phyloP scores from a whole-genome alignment of 345 rosid species.

The Eutrema yunnanense region DNA sequence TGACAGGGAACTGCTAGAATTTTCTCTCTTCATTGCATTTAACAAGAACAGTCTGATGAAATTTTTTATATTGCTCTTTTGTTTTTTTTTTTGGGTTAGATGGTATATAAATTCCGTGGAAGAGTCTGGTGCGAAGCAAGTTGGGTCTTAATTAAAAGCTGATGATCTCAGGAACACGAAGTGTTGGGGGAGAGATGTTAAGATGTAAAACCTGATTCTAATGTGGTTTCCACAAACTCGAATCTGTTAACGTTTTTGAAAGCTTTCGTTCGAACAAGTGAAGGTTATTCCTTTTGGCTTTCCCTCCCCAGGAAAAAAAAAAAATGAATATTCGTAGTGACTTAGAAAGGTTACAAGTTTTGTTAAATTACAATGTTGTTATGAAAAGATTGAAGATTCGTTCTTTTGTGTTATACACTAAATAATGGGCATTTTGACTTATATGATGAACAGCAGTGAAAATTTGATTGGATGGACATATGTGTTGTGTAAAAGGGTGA shows the following conservation, averaged over 20 bases:
- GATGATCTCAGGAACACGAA: slow-evolving; percentile 24
- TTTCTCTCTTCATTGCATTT: background rate
- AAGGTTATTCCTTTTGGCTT: slow-evolving; percentile 6
- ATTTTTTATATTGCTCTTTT: background rate
- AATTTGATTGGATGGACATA: background rate
- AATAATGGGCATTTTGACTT: background rate
- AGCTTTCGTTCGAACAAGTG: slow-evolving; percentile 15
- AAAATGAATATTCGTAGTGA: background rate
- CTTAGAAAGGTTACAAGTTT: slow-evolving; percentile 5
- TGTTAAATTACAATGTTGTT: slow-evolving; percentile 13
- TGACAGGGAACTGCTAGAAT: background rate
- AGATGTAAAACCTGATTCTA: slow-evolving; percentile 17
- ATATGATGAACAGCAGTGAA: background rate
- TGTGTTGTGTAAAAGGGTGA: background rate
- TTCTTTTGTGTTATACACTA: background rate
- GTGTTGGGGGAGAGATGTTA: slow-evolving; percentile 15
- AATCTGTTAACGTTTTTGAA: background rate
- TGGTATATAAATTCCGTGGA: slow-evolving; percentile 15
- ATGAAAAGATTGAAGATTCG: slow-evolving; percentile 9
- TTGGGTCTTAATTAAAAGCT: slow-evolving; percentile 7
- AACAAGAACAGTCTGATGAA: background rate
- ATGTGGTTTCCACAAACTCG: slow-evolving; percentile 16
- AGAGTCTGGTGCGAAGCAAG: slow-evolving; percentile 26
- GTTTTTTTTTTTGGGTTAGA: slow-evolving; percentile 2
- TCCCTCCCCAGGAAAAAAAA: background rate